Evolutionary conservation across 306 rosid species (phyloP).

Genomic region (Cucurbita moschata): DNA sequence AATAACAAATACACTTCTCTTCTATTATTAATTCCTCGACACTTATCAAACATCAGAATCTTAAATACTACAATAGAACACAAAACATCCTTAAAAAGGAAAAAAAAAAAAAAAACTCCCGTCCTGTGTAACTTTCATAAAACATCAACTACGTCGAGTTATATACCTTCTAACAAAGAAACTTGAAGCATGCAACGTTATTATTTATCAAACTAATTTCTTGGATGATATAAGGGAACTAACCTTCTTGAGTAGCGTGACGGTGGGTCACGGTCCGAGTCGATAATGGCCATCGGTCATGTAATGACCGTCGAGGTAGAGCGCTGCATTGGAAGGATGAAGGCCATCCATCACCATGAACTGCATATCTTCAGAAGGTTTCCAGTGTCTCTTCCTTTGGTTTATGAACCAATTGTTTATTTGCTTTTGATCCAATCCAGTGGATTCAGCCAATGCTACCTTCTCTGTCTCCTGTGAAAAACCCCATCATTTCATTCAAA

Average conservation of each 20-base stretch:
- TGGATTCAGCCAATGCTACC: constrained; percentile 90
- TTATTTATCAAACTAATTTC: constrained; percentile 1
- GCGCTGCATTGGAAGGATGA: constrained; percentile 59
- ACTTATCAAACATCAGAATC: neutral
- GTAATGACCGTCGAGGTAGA: constrained; percentile 71
- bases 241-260: neutral
- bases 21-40: neutral
- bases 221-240: neutral
- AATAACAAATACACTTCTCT: neutral
- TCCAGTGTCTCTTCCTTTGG: constrained; percentile 98
- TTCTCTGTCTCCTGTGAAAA: constrained; percentile 70
- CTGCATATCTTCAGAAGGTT: constrained; percentile 97
- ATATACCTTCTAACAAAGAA: neutral
- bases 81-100: neutral
- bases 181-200: neutral
- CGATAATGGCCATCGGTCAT: constrained; percentile 71
- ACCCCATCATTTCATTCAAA: neutral
- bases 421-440: constrained; percentile 94
- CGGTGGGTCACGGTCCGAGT: constrained; percentile 46
- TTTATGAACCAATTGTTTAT: constrained; percentile 97
- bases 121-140: neutral
- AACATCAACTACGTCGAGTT: neutral
- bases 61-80: neutral
- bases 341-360: constrained; percentile 97
- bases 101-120: neutral